Conservation (phyloP, 495 filamentous ascomycete species). For the Talaromyces nanjingensis region DNA sequence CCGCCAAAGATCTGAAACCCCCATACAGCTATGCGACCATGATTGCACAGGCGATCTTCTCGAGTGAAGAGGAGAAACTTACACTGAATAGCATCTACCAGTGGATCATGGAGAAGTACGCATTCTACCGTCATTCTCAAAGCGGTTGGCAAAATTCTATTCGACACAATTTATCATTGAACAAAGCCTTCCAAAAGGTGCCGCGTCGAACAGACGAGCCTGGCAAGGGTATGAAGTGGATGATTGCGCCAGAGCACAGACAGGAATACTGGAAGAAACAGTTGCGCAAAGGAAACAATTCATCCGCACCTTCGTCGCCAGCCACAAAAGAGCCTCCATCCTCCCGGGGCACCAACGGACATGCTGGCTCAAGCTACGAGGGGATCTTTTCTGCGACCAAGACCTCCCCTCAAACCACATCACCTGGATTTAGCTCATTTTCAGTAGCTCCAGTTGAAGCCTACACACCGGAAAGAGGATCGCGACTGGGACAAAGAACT, state of each 20-base stretch:
- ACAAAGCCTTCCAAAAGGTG: constrained; percentile 87
- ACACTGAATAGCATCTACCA: constrained; percentile 86
- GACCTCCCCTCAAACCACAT: constrained; percentile 47
- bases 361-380: constrained; percentile 21
- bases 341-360: constrained; percentile 24
- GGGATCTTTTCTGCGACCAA: constrained; percentile 36
- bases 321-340: constrained; percentile 34
- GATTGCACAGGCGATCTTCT: constrained; percentile 92
- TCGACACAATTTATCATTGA: constrained; percentile 89
- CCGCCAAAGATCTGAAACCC: constrained; percentile 83
- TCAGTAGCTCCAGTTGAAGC: constrained; percentile 41
- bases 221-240: constrained; percentile 98
- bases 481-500: constrained; percentile 26
- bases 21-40: constrained; percentile 94
- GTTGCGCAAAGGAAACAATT: constrained; percentile 37
- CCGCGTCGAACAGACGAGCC: constrained; percentile 89
- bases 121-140: constrained; percentile 78
- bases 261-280: constrained; percentile 68
- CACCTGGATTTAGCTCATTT: constrained; percentile 41
- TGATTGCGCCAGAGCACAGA: constrained; percentile 70
- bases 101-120: constrained; percentile 81
- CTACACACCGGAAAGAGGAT: constrained; percentile 41
- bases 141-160: constrained; percentile 98
- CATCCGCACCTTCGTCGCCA: constrained; percentile 40
- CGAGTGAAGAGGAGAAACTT: constrained; percentile 73